Percentiles rank a stretch among this genome's conserved stretches.
phyloP scores from a whole-genome alignment of 129 eudicot genomes.

The Chrysanthemum makinoi region DNA sequence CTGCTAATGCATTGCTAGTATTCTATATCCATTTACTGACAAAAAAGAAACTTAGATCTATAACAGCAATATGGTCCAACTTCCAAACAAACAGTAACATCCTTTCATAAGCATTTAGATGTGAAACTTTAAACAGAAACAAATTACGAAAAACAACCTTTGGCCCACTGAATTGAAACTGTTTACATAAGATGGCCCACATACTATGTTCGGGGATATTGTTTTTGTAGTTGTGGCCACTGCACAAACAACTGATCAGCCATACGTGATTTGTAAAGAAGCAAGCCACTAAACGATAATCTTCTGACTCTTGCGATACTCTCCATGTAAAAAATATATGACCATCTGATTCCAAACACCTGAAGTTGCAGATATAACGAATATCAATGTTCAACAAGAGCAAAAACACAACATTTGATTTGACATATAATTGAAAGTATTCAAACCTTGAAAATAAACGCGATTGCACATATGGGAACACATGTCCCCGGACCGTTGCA shows the following conservation, averaged over 20 bases:
- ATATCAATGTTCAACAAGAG: background rate
- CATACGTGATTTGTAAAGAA: constrained; percentile 69
- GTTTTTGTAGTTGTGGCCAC: constrained; percentile 81
- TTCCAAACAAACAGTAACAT: background rate
- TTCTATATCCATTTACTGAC: background rate
- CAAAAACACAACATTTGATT: background rate
- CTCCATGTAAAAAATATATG: constrained; percentile 79
- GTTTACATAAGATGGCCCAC: constrained; percentile 85
- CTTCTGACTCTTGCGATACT: constrained; percentile 91
- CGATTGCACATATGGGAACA: constrained; percentile 67
- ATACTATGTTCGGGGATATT: constrained; percentile 71
- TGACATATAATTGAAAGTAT: constrained; percentile 1
- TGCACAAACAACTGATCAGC: constrained; percentile 89
- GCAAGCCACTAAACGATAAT: constrained; percentile 73
- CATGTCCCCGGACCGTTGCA: constrained; percentile 92
- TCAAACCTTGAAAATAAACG: constrained; percentile 73
- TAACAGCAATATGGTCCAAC: background rate
- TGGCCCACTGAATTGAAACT: background rate
- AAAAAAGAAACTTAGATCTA: background rate
- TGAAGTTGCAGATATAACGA: constrained; percentile 18
- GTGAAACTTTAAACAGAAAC: background rate
- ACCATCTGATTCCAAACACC: constrained; percentile 88
- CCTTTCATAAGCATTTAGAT: background rate
- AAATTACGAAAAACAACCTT: background rate
- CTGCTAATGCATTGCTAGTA: background rate